A percentile compares a stretch with the other conserved stretches of the same genome.
These are phyloP conservation scores for Populus tremula DNA, from an alignment of 345 rosid genomes.

Conservation along the genomic window DNA sequence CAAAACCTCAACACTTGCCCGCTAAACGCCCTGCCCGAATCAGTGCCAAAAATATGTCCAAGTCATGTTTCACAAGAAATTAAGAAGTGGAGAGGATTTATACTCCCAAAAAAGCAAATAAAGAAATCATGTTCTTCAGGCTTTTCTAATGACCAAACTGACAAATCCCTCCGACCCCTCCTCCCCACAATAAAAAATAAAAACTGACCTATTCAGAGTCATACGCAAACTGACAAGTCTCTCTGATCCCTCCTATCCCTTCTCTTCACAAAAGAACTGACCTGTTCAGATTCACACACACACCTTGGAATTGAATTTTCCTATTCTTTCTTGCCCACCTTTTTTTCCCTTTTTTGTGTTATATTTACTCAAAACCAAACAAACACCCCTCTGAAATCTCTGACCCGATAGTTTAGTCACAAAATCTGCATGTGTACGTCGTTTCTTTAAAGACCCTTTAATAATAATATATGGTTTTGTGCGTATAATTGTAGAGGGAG, in stretches of 20 bases:
- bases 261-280: constrained; percentile 30
- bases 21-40: not conserved
- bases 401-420: constrained; percentile 87
- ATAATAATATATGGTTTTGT: not conserved
- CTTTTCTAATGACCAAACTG: constrained; percentile 58
- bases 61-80: not conserved
- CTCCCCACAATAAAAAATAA: constrained; percentile 17
- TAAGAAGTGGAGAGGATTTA: not conserved
- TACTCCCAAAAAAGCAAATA: not conserved
- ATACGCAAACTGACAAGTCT: constrained; percentile 19
- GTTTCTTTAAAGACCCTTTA: constrained; percentile 24
- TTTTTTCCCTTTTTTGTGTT: not conserved
- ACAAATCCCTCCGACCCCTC: constrained; percentile 17
- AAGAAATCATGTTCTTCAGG: constrained; percentile 54
- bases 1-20: not conserved
- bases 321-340: not conserved
- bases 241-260: constrained; percentile 6
- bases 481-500: not conserved
- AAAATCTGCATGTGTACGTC: constrained; percentile 88
- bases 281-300: constrained; percentile 36
- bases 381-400: constrained; percentile 56
- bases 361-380: constrained; percentile 16
- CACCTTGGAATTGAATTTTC: constrained; percentile 37
- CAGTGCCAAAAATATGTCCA: not conserved
- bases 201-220: constrained; percentile 50